Percentiles rank a stretch among this genome's conserved stretches.
Conservation (phyloP, 176 grass and related monocot genomes). For the Ensete glaucum region DNA sequence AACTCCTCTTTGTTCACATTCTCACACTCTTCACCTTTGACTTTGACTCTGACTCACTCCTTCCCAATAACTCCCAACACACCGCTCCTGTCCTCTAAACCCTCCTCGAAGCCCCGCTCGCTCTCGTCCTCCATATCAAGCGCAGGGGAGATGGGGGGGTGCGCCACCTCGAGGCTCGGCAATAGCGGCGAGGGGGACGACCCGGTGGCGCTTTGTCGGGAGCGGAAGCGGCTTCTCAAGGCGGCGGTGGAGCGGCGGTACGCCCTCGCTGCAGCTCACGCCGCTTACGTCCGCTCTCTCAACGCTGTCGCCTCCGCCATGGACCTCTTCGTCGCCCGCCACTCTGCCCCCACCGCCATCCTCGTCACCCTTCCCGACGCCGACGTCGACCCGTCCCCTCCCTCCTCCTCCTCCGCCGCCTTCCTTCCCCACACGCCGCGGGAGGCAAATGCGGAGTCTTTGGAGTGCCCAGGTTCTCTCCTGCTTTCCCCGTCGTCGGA, state of each 20-base stretch:
- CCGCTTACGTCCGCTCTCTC: slow-evolving; percentile 50
- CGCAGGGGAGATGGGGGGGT: slow-evolving; percentile 54
- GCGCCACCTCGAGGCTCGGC: slow-evolving; percentile 72
- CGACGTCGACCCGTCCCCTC: slow-evolving; percentile 24
- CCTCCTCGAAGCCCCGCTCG: slow-evolving; percentile 24
- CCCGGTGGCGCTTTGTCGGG: slow-evolving; percentile 69
- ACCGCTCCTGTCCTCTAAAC: slow-evolving; percentile 27
- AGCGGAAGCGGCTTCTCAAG: slow-evolving; percentile 77
- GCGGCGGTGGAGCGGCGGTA: slow-evolving; percentile 56
- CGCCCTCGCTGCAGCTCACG: slow-evolving; percentile 59
- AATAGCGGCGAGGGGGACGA: slow-evolving; percentile 39
- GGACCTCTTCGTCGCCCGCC: slow-evolving; percentile 72
- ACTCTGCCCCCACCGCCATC: slow-evolving; percentile 69
- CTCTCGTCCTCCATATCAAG: background rate
- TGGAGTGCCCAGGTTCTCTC: slow-evolving; percentile 2
- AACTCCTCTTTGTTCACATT: background rate
- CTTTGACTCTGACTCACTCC: slow-evolving; percentile 59
- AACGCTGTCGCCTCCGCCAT: slow-evolving; percentile 56
- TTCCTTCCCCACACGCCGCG: background rate
- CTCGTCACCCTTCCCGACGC: slow-evolving; percentile 67
- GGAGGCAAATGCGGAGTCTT: slow-evolving; percentile 31
- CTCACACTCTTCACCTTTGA: slow-evolving; percentile 42
- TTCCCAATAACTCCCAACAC: background rate
- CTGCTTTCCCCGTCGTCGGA: background rate
- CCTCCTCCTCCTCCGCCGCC: background rate